Conservation (phyloP, 306 rosid genomes). For the Mimosa pudica region DNA sequence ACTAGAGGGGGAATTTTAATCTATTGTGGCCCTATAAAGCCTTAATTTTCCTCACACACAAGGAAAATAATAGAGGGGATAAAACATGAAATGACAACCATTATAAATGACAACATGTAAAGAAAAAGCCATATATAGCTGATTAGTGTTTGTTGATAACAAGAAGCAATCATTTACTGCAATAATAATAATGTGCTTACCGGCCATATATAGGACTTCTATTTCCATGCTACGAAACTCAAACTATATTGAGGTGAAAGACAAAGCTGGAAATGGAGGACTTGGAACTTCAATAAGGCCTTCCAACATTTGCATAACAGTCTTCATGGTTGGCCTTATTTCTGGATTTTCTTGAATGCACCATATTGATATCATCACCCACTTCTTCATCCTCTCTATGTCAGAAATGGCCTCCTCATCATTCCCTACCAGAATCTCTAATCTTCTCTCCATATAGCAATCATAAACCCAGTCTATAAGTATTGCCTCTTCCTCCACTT, state of each 20-base stretch:
- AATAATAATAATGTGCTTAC: too few species aligned
- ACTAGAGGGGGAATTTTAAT: too few species aligned
- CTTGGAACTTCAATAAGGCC: slow-evolving; percentile 39
- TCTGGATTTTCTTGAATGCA: slow-evolving; percentile 31
- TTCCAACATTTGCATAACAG: slow-evolving; percentile 46
- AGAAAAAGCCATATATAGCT: too few species aligned
- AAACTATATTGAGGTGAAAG: neutral
- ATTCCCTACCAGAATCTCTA: neutral
- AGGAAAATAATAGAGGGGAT: too few species aligned
- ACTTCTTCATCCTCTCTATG: neutral
- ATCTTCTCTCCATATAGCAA: neutral
- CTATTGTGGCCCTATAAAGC: too few species aligned
- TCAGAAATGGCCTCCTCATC: neutral
- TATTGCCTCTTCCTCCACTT: neutral
- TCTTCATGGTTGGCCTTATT: slow-evolving; percentile 47
- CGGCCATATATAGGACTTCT: too few species aligned
- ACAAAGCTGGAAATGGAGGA: slow-evolving; percentile 44
- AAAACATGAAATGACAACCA: too few species aligned
- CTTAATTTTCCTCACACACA: too few species aligned
- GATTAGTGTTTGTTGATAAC: too few species aligned
- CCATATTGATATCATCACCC: slow-evolving; percentile 41
- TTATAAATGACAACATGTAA: too few species aligned
- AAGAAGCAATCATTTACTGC: too few species aligned
- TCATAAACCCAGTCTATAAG: neutral
- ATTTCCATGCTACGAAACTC: neutral